phyloP scores from a whole-genome alignment of 75 land plant genomes.

The Pinus tabuliformis region DNA sequence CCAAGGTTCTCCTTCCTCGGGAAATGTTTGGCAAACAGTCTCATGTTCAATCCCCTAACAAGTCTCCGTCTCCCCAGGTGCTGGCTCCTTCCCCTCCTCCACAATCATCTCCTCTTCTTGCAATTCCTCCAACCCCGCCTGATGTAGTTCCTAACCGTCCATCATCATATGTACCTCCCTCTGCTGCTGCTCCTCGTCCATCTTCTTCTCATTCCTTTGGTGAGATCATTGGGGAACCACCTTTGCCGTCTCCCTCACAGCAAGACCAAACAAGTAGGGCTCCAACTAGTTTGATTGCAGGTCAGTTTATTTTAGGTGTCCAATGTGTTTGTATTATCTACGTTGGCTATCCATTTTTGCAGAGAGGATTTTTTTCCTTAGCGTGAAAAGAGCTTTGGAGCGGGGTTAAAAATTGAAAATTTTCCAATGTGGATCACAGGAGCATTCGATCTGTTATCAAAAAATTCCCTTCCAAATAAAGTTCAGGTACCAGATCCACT shows the following conservation, averaged over 20 bases:
- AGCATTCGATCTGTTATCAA: too few relatives aligned
- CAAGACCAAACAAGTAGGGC: not conserved
- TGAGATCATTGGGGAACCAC: not conserved
- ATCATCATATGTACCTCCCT: not conserved
- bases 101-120: not conserved
- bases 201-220: not conserved
- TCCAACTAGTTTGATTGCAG: not conserved
- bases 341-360: conserved; percentile 3
- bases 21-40: conserved; percentile 10
- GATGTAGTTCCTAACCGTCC: conserved; percentile 6
- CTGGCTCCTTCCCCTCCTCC: conserved; percentile 10
- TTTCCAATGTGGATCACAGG: too few relatives aligned
- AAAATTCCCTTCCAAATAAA: too few relatives aligned
- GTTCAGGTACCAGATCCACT: too few relatives aligned
- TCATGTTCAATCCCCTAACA: too few relatives aligned
- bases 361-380: not conserved
- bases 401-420: too few relatives aligned
- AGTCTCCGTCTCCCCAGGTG: not conserved
- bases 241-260: not conserved
- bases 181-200: not conserved
- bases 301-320: not conserved
- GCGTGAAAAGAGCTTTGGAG: too few relatives aligned
- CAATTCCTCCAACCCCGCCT: conserved; percentile 8
- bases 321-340: conserved; percentile 6
- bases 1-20: conserved; percentile 29